Conservation (phyloP, 1,284 basidiomycete genomes). For the Moniliophthora roreri region DNA sequence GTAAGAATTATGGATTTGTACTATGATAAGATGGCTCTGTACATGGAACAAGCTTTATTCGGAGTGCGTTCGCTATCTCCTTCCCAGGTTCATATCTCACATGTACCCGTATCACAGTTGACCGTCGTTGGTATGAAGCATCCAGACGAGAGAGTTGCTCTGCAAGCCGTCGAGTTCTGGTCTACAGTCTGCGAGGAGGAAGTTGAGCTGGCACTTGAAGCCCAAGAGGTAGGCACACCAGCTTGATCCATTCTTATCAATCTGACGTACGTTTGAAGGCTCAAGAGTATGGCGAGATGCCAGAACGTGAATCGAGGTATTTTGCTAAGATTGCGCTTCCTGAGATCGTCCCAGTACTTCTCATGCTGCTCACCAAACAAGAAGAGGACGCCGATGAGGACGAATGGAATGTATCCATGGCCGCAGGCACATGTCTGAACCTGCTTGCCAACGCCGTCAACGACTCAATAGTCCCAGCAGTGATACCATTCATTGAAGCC, state of each 20-base stretch:
- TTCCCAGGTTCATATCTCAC: constrained; percentile 1
- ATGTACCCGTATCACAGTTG: constrained; percentile 49
- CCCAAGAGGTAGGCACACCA: constrained; percentile 70
- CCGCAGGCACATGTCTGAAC: constrained; percentile 91
- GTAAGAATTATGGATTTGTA: constrained; percentile 98
- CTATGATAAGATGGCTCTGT: constrained; percentile 99
- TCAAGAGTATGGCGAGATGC: constrained; percentile 87
- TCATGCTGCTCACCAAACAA: constrained; percentile 88
- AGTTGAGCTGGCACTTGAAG: constrained; percentile 90
- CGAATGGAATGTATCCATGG: constrained; percentile 99
- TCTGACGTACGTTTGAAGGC: constrained; percentile 51
- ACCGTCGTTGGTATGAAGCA: constrained; percentile 99
- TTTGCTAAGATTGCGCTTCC: constrained; percentile 94
- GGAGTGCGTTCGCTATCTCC: constrained; percentile 61
- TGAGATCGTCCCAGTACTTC: constrained; percentile 92
- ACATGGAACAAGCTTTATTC: constrained; percentile 99
- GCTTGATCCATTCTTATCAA: constrained; percentile 2
- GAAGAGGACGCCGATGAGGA: constrained; percentile 98
- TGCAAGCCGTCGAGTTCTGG: constrained; percentile 99
- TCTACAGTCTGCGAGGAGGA: constrained; percentile 99
- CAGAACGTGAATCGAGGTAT: constrained; percentile 84
- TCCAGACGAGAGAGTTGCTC: constrained; percentile 85
- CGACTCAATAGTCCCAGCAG: constrained; percentile 88
- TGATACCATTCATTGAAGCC: constrained; percentile 97
- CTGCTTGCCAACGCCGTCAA: constrained; percentile 90